phyloP scores from a whole-genome alignment of 352 stramenopile species.

The Peronosclerospora sorghi region DNA sequence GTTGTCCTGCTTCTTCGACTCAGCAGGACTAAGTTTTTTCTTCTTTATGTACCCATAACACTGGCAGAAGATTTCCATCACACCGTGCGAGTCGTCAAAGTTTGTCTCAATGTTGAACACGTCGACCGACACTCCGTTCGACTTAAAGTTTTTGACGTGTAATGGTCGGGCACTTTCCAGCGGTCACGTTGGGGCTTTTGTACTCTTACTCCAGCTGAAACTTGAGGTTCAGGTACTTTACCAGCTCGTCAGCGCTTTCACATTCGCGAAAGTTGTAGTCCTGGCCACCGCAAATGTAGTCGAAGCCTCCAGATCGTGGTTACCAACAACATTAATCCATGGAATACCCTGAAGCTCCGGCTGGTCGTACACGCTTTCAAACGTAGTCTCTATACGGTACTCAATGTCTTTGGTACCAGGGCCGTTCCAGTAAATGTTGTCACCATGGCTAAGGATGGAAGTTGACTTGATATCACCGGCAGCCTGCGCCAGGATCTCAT shows the following conservation, averaged over 20 bases:
- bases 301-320: conserved; percentile 82
- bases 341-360: conserved; percentile 54
- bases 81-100: conserved; percentile 73
- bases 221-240: conserved; percentile 77
- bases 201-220: conserved; percentile 73
- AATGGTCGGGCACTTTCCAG: conserved; percentile 76
- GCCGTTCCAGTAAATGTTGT: conserved; percentile 87
- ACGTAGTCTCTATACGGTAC: no score
- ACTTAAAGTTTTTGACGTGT: conserved; percentile 69
- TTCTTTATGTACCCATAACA: conserved; percentile 86
- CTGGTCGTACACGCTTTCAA: conserved; percentile 78
- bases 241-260: no score
- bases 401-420: conserved; percentile 62
- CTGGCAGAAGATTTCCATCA: conserved; percentile 80
- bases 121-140: conserved; percentile 73
- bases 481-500: no score
- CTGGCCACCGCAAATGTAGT: conserved; percentile 78
- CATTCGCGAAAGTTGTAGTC: conserved; percentile 82
- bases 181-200: conserved; percentile 70
- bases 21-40: no score
- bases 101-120: no score
- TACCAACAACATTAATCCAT: conserved; percentile 82
- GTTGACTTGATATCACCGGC: no score
- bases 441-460: conserved; percentile 67
- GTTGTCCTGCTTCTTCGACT: no score